Percentiles rank a stretch among this genome's conserved stretches.
Evolutionary conservation across 495 filamentous ascomycete genomes (phyloP).

Genomic region (Chaetomium fimeti): DNA sequence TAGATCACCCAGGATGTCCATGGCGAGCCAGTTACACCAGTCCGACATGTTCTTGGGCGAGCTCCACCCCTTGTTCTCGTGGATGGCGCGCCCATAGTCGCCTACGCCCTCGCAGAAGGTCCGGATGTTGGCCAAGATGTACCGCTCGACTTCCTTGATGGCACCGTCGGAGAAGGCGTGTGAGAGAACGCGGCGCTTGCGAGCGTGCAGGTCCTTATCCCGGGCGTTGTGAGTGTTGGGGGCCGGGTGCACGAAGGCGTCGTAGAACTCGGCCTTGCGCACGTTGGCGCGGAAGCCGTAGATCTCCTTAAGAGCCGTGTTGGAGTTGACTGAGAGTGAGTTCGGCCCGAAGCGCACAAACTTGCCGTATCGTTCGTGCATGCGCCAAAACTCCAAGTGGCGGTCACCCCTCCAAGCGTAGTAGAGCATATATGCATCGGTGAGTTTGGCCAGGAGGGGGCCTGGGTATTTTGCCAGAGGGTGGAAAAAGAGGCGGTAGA

Average conservation of each 20-base stretch:
- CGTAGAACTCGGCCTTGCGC: slow-evolving; percentile 63
- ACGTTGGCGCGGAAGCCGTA: slow-evolving; percentile 63
- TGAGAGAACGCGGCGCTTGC: slow-evolving; percentile 61
- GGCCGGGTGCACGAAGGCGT: slow-evolving; percentile 58
- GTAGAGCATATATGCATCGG: slow-evolving; percentile 55
- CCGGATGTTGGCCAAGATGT: slow-evolving; percentile 55
- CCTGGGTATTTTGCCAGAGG: slow-evolving; percentile 67
- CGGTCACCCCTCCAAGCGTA: slow-evolving; percentile 59
- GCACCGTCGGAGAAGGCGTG: slow-evolving; percentile 62
- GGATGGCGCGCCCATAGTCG: slow-evolving; percentile 35
- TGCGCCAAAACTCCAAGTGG: slow-evolving; percentile 57
- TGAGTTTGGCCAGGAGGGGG: slow-evolving; percentile 57
- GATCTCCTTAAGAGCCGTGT: slow-evolving; percentile 57
- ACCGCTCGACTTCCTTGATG: slow-evolving; percentile 57
- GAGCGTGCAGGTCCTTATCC: slow-evolving; percentile 58
- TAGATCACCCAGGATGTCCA: slow-evolving; percentile 72
- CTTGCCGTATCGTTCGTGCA: slow-evolving; percentile 59
- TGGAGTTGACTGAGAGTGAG: slow-evolving; percentile 57
- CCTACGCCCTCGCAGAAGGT: slow-evolving; percentile 53
- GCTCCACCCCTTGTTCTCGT: slow-evolving; percentile 46
- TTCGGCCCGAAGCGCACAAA: slow-evolving; percentile 63
- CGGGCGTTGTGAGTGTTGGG: slow-evolving; percentile 61
- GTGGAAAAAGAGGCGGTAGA: slow-evolving; percentile 61
- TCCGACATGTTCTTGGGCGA: slow-evolving; percentile 56
- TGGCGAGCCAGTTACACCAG: slow-evolving; percentile 65